These are phyloP conservation scores for Pichia sp. DNA, from an alignment of 1,139 yeast species.

Conservation along the genomic window DNA sequence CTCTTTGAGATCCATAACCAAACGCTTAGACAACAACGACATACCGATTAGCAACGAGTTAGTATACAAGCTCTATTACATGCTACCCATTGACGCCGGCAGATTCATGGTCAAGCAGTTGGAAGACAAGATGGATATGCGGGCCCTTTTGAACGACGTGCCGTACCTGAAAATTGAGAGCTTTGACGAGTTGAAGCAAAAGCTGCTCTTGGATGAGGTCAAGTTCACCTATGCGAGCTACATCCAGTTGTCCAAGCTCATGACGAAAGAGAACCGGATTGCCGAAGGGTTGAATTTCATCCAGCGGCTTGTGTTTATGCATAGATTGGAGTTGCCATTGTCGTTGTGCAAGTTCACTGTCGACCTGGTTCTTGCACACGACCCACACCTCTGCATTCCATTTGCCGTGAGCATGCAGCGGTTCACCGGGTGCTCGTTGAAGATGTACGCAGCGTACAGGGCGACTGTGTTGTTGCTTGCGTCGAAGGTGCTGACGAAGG, in stretches of 20 bases:
- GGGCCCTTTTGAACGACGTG: slow-evolving; percentile 1
- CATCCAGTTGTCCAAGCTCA: slow-evolving; percentile 9
- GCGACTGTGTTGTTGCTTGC: neutral
- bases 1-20: neutral
- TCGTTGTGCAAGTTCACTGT: slow-evolving; percentile 6
- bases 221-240: slow-evolving; percentile 8
- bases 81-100: slow-evolving; percentile 5
- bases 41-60: slow-evolving; percentile 9
- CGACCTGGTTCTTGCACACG: slow-evolving; percentile 5
- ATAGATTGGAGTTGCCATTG: slow-evolving; percentile 11
- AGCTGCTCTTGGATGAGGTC: neutral
- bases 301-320: neutral
- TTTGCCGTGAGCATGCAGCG: slow-evolving; percentile 11
- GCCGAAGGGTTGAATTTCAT: slow-evolving; percentile 14
- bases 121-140: neutral
- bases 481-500: neutral
- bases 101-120: neutral
- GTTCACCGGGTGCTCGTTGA: slow-evolving; percentile 11
- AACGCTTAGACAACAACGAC: neutral
- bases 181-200: slow-evolving; percentile 3
- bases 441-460: slow-evolving; percentile 1
- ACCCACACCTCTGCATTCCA: slow-evolving; percentile 11
- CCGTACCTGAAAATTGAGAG: neutral
- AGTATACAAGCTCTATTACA: slow-evolving; percentile 11
- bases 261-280: slow-evolving; percentile 14